phyloP scores from a whole-genome alignment of 495 filamentous ascomycete genomes.

The Penicillium argentinense region DNA sequence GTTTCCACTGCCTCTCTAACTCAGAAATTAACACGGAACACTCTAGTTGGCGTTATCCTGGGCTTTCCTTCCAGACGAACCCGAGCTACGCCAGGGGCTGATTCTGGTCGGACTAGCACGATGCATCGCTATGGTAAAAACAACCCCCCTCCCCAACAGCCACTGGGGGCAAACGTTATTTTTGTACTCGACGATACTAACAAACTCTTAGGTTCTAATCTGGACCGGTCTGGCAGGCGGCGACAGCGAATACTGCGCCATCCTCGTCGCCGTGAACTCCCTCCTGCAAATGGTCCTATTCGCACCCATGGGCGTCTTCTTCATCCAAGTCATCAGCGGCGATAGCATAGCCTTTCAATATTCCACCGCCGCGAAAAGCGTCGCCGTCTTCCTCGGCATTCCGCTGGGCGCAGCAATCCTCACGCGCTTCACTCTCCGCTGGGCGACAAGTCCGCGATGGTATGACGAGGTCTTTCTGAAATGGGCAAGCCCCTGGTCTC shows the following conservation, averaged over 20 bases:
- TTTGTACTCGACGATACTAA: background rate
- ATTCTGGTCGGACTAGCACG: constrained; percentile 76
- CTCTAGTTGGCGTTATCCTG: constrained; percentile 64
- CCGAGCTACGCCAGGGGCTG: constrained; percentile 65
- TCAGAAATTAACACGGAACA: background rate
- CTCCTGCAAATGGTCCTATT: constrained; percentile 84
- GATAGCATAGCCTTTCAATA: constrained; percentile 58
- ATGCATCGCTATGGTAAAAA: constrained; percentile 76
- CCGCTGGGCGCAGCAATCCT: constrained; percentile 53
- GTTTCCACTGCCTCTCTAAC: background rate
- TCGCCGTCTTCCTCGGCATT: constrained; percentile 71
- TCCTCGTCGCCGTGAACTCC: constrained; percentile 87
- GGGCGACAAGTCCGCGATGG: constrained; percentile 51
- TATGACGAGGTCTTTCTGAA: constrained; percentile 71
- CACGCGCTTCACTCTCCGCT: constrained; percentile 65
- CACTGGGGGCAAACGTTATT: constrained; percentile 1
- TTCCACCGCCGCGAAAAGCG: constrained; percentile 70
- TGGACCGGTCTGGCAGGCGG: constrained; percentile 80
- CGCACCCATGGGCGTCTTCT: constrained; percentile 77
- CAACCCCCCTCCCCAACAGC: background rate
- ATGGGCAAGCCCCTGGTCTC: constrained; percentile 68
- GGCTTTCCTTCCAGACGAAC: constrained; percentile 77
- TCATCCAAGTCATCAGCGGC: constrained; percentile 66
- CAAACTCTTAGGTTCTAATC: constrained; percentile 58
- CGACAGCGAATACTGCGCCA: constrained; percentile 82